phyloP scores from a whole-genome alignment of 257 asterid species.

The Primulina huaijiensis region DNA sequence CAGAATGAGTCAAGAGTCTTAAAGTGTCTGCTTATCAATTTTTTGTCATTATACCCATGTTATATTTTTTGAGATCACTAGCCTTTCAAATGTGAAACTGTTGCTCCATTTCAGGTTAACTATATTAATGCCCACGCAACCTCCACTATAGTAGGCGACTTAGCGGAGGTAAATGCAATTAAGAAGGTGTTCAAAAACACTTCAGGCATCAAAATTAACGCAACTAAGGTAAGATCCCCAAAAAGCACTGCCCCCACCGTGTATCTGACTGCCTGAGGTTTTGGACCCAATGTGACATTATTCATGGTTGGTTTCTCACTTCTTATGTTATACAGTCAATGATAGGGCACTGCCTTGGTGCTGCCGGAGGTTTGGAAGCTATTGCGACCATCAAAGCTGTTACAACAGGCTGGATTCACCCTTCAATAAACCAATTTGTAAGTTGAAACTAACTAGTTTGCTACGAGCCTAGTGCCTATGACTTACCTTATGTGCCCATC shows the following conservation, averaged over 20 bases:
- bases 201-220: conserved; percentile 72
- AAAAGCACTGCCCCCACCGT: background rate
- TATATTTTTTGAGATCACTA: background rate
- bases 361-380: conserved; percentile 97
- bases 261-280: conserved; percentile 2
- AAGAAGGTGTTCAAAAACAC: conserved; percentile 90
- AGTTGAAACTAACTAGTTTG: conserved; percentile 24
- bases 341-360: conserved; percentile 97
- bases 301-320: conserved; percentile 9
- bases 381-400: conserved; percentile 84
- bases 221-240: conserved; percentile 64
- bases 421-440: conserved; percentile 82
- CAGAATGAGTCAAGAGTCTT: background rate
- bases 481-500: background rate
- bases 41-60: background rate
- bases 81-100: background rate
- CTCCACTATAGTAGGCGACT: conserved; percentile 85
- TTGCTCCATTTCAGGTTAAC: conserved; percentile 63
- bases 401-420: conserved; percentile 94
- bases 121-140: conserved; percentile 96
- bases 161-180: conserved; percentile 87
- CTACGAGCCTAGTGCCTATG: background rate
- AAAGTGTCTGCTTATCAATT: background rate
- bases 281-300: background rate
- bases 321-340: conserved; percentile 58